Evolutionary conservation across 2,329 filamentous ascomycete genomes (phyloP), one percentile per base, ranked within the genome.

Genomic region (Pseudohalonectria lignicola): DNA sequence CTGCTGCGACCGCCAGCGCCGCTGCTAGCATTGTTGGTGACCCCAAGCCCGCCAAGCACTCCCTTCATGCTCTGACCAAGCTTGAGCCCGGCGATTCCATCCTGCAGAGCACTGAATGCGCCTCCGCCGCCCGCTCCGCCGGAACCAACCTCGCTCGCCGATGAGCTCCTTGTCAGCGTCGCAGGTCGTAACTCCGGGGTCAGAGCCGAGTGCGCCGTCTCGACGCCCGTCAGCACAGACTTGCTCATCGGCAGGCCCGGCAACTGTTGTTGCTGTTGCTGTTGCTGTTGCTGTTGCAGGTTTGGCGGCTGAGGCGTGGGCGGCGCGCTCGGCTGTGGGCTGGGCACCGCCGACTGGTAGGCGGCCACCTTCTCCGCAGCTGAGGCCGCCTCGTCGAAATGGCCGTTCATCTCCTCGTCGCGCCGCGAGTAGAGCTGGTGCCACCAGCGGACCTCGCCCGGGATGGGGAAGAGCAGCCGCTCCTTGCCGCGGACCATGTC

Each of bases 381-480:
- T 4, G 68, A 66, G 13, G 70, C 68, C 3, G 68, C 70, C 6
- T 66, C 63, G 48, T 76, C 68, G 10, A 76, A 60, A 26, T 71
- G 65, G 0, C 75, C 76, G 50, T 98, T 98, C 90, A 98, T 96
- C 55, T 98, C 92, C 39, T 82, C 76, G 48, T 95, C 86, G 3
- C 79, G 79, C 23, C 88, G 76, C 34, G 86, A 86, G 59, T 95
- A 98, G 1, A 82, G 63, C 51, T 92, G 84, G 46, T 81, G 72
- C 92, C 92, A 98, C 92, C 92, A 98, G 43, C 86, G 74, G n/a
- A 92, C 74, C 44, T 93, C 81, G 11, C 74, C 74, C 1, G 82
- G 64, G 3, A 74, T 70, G 1, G 92, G 90, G 46, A 96, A 83
- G 12, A 98, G 70, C 7, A 98, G 73, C 4, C 87, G 74, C 54